Base-by-base conservation (phyloP, 345 rosid genomes). In the Brassica rapa region DNA sequence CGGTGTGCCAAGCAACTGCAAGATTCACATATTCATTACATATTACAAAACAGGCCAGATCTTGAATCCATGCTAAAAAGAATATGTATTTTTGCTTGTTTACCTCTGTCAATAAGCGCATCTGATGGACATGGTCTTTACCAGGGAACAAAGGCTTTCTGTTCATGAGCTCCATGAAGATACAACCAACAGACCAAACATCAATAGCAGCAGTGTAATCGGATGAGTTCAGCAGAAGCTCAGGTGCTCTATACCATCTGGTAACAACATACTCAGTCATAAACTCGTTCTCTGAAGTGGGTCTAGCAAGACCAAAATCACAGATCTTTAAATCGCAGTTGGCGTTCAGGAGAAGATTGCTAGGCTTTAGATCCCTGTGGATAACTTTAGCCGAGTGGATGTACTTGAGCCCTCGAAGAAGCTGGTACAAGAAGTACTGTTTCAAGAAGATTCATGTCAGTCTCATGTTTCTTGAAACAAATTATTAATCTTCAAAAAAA, bases 221-320 rank as follows among this genome's bases (percentile, higher is more conserved):
- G 0, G 98, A 87, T 21, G 96, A 91, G 86, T 90, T 96, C 65
- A 96, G 85, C 77, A 96, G 72, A 51, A 96, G 83, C 87, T 96
- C 99, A 0, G 99, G 99, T 51, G 99, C 98, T 72, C 99, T 83
- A 64, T 93, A 96, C 99, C 97, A 96, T 80, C 99, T 88, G 1
- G 99, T 96, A 29, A 96, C 98, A 70, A 96, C 99, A 84, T 96
- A 96, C 73, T 96, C 99, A 0, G 99, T 96, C 99, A 93, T 96
- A 66, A 91, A 85, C 76, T 96, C 99, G 61, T 89, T 91, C 87
- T 93, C 98, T 0, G 97, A 83, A 72, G 92, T 76, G 15, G 95
- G 96, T 25, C 99, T 86, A 39, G 99, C 99, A 8, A 96, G 90
- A 67, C 98, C 99, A 33, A 96, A 93, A 83, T 96, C 99, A 51